These are phyloP conservation scores for Diaporthe sp. DNA, from an alignment of 2,329 filamentous ascomycete genomes.

Conservation along the genomic window DNA sequence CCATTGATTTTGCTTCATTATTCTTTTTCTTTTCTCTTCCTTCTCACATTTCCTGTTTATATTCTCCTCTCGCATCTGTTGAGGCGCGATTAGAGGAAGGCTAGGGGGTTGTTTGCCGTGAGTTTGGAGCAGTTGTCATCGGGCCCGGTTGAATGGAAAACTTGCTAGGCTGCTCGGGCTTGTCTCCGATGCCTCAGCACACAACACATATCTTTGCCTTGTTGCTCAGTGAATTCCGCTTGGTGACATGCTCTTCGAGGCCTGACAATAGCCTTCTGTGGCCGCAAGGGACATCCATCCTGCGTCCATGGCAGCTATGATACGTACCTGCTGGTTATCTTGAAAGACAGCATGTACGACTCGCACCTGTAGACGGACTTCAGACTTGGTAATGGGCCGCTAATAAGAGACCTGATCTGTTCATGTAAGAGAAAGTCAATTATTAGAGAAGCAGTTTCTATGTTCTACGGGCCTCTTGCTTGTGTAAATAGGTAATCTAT, in stretches of 20 bases:
- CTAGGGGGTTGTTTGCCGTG: background rate
- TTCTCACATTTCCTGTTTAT: slow-evolving; percentile 2
- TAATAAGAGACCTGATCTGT: background rate
- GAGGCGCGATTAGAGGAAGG: slow-evolving; percentile 23
- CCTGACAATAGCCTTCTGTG: background rate
- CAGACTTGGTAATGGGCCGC: background rate
- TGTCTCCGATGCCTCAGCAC: slow-evolving; percentile 27
- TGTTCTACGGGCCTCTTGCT: background rate
- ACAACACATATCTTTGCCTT: background rate
- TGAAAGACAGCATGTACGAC: background rate
- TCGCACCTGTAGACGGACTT: background rate
- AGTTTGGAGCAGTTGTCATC: slow-evolving; percentile 2
- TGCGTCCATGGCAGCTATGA: background rate
- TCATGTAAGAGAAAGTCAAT: background rate
- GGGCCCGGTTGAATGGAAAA: slow-evolving; percentile 15
- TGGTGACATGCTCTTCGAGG: background rate
- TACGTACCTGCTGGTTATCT: no score
- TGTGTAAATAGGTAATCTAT: no score
- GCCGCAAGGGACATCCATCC: background rate
- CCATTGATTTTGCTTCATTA: background rate
- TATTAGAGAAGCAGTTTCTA: background rate
- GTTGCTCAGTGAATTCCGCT: background rate
- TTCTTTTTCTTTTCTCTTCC: background rate
- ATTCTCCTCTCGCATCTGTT: slow-evolving; percentile 19
- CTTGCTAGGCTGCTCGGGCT: slow-evolving; percentile 22